Conservation (phyloP, 805 yeast genomes). For the Tanozyma kutaoensis region DNA sequence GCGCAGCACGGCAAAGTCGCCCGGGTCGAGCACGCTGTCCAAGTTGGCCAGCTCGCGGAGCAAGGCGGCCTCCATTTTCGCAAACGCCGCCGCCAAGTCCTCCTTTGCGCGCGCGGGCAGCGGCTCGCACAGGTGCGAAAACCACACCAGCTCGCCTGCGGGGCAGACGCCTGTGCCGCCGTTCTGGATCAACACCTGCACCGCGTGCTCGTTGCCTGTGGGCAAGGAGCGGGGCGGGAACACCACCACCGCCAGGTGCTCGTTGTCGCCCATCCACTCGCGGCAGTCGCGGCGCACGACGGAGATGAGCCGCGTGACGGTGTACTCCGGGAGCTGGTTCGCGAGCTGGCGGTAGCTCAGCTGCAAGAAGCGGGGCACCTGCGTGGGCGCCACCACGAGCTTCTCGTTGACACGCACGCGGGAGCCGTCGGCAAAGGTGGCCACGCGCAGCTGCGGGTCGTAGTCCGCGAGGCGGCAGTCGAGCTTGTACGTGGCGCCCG, state of each 20-base stretch:
- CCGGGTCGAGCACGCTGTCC: slow-evolving; percentile 23
- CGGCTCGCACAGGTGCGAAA: slow-evolving; percentile 61
- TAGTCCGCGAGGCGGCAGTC: slow-evolving; percentile 51
- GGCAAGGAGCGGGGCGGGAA: slow-evolving; percentile 81
- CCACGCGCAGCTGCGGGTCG: slow-evolving; percentile 56
- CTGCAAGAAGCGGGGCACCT: slow-evolving; percentile 27
- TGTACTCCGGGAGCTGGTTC: slow-evolving; percentile 30
- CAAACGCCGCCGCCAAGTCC: slow-evolving; percentile 71
- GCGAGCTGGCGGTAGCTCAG: slow-evolving; percentile 26
- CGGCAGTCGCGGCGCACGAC: slow-evolving; percentile 77
- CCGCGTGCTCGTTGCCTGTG: slow-evolving; percentile 52
- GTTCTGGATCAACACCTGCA: slow-evolving; percentile 80
- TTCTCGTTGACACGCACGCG: slow-evolving; percentile 66
- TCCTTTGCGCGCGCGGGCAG: slow-evolving; percentile 53
- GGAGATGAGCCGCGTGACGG: slow-evolving; percentile 64
- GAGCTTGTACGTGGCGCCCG: slow-evolving; percentile 86
- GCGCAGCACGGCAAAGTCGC: slow-evolving; percentile 21
- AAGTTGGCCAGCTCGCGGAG: slow-evolving; percentile 64
- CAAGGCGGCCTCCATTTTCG: slow-evolving; percentile 66
- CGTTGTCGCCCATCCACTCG: slow-evolving; percentile 85
- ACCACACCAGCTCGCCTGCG: slow-evolving; percentile 81
- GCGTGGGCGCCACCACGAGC: slow-evolving; percentile 66
- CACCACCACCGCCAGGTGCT: slow-evolving; percentile 75
- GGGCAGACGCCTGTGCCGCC: slow-evolving; percentile 84
- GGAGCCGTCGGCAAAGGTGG: slow-evolving; percentile 65